Base-by-base conservation (phyloP, 2,329 filamentous ascomycete genomes). In the Diaporthe batatas region DNA sequence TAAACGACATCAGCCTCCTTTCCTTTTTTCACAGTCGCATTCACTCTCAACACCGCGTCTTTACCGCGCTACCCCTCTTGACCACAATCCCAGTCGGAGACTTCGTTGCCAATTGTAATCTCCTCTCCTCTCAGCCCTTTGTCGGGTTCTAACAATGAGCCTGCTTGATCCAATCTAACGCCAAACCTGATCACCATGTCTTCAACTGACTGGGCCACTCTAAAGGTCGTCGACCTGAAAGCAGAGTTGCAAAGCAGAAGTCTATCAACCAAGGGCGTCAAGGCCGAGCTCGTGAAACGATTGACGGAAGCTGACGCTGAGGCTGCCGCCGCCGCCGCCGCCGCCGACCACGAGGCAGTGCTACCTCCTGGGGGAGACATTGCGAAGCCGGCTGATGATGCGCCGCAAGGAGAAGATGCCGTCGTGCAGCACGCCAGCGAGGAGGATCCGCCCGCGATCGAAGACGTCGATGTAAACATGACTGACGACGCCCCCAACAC, bases 161-260 rank as follows among this genome's bases (percentile, higher is more conserved):
- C 42, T 73, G 62, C 32, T 21, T 39, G 44, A 32, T 23, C 58
- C 47, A 16, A 36, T 64, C 32, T 29, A 69, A 47, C 68, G 57
- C 32, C 65, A 47, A 67, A 64, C 44, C 73, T 76, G 72, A 65
- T 75, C 76, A 82, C 73, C 75, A 88, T 87, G 86, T 64, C 55
- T 32, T 79, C 82, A 59, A 82, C 83, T 68, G 87, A 89, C 77
- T 90, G 87, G 84, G 83, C 81, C 74, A 87, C 84, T 81, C 87
- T 91, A 78, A 95, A 93, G 83, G 93, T 96, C 75, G 86, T 91
- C 44, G 92, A 95, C 78, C 87, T 96, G 73, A 93, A 92, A 82
- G 89, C 90, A 29, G 92, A 95, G 84, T 87, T 95, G 54, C 94
- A 93, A 82, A 86, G 86, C 73, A 89, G 93, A 75, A 91, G 91